phyloP scores from a whole-genome alignment of 306 rosid genomes.

The Vigna reflexopilosa region DNA sequence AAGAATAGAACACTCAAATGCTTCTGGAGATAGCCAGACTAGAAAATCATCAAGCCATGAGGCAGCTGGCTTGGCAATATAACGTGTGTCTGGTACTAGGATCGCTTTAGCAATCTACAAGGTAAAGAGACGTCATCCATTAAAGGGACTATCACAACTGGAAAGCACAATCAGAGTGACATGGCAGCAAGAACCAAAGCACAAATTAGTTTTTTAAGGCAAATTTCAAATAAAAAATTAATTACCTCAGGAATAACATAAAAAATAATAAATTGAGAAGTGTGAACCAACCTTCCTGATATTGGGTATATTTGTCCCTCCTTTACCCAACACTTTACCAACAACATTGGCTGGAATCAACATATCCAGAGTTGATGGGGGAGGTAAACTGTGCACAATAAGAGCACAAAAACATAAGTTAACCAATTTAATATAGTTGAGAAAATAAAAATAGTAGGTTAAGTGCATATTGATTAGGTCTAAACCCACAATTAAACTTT shows the following conservation, averaged over 20 bases:
- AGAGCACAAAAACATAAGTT: constrained; percentile 33
- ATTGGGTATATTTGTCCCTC: constrained; percentile 87
- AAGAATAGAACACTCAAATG: constrained; percentile 73
- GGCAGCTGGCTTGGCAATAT: constrained; percentile 99
- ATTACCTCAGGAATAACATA: constrained; percentile 8
- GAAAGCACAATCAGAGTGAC: constrained; percentile 30
- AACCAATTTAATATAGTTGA: constrained; percentile 21
- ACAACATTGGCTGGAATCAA: constrained; percentile 88
- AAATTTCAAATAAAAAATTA: constrained; percentile 16
- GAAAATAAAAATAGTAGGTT: not conserved
- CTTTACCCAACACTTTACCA: constrained; percentile 96
- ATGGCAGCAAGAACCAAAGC: constrained; percentile 27
- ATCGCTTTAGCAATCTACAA: constrained; percentile 83
- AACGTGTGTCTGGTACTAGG: constrained; percentile 79
- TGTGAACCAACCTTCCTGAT: constrained; percentile 81
- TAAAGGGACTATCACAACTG: constrained; percentile 14
- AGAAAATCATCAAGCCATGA: constrained; percentile 99
- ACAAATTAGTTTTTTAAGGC: not conserved
- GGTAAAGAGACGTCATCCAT: constrained; percentile 40
- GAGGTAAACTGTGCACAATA: constrained; percentile 61
- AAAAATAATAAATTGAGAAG: constrained; percentile 29
- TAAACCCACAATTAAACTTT: constrained; percentile 28
- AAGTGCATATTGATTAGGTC: not conserved
- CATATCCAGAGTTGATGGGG: constrained; percentile 75
- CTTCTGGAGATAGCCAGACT: constrained; percentile 99